phyloP scores from a whole-genome alignment of 2,329 filamentous ascomycete species.

The Calonectria ilicicola region DNA sequence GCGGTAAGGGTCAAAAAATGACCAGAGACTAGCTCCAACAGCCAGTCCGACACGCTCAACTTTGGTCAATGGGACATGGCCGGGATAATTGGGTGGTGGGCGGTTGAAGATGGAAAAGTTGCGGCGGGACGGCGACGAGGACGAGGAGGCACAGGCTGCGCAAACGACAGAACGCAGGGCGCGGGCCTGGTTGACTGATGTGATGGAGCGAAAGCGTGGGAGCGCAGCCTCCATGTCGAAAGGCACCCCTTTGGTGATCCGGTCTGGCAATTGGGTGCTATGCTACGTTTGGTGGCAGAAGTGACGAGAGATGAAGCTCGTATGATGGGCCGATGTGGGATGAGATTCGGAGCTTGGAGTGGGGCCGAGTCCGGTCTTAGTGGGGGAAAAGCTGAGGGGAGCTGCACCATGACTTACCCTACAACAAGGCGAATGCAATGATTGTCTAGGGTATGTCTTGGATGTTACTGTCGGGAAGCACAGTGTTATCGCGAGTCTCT shows the following conservation, averaged over 20 bases:
- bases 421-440: not conserved
- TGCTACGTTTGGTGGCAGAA: slow-evolving; percentile 1
- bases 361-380: slow-evolving; percentile 23
- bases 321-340: slow-evolving; percentile 25
- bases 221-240: slow-evolving; percentile 42
- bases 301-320: slow-evolving; percentile 11
- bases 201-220: slow-evolving; percentile 34
- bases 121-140: slow-evolving; percentile 28
- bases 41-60: slow-evolving; percentile 81
- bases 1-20: slow-evolving; percentile 80
- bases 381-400: not conserved
- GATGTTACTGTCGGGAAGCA: too few species aligned
- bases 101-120: slow-evolving; percentile 86
- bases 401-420: not conserved
- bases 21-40: slow-evolving; percentile 72
- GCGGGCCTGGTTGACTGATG: slow-evolving; percentile 22
- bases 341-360: slow-evolving; percentile 23
- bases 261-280: slow-evolving; percentile 8
- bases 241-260: slow-evolving; percentile 5
- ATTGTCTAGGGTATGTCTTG: not conserved
- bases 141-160: slow-evolving; percentile 31
- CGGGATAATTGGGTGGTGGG: slow-evolving; percentile 87
- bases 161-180: slow-evolving; percentile 37
- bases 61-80: slow-evolving; percentile 88
- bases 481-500: too few species aligned